Evolutionary conservation across 179 eudicot genomes (phyloP).

Genomic region (Drosera spatulata): DNA sequence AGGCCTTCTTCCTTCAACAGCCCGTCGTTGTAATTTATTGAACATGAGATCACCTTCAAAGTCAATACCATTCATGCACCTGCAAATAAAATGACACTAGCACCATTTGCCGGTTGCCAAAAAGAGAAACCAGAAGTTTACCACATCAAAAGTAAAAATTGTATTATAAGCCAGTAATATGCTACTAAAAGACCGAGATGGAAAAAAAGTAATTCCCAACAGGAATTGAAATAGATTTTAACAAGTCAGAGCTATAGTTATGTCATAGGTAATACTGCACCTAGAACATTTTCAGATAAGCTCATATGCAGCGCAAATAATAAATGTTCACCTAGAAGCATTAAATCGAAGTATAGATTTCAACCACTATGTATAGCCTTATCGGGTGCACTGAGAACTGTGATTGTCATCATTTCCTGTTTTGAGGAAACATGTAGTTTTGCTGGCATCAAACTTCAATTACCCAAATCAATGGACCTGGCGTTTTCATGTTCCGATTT

Average conservation of each 20-base stretch:
- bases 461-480: too few relatives aligned
- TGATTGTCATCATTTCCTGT: too few relatives aligned
- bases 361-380: too few relatives aligned
- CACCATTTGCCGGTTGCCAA: background rate
- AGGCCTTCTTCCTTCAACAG: constrained; percentile 54
- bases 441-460: too few relatives aligned
- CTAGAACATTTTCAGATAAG: background rate
- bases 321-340: too few relatives aligned
- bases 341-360: too few relatives aligned
- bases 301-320: too few relatives aligned
- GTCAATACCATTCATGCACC: constrained; percentile 98
- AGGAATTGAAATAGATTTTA: background rate
- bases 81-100: constrained; percentile 12
- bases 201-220: background rate
- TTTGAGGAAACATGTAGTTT: too few relatives aligned
- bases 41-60: constrained; percentile 87
- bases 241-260: background rate
- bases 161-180: background rate
- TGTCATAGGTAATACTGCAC: background rate
- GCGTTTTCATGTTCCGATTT: too few relatives aligned
- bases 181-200: too few relatives aligned
- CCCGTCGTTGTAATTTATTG: constrained; percentile 93
- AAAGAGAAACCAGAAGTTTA: background rate
- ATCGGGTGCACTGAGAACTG: too few relatives aligned
- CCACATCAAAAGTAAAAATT: background rate